Evolutionary conservation across 2,329 filamentous ascomycete species (phyloP).

Genomic region (Pseudogymnoascus pannorum): DNA sequence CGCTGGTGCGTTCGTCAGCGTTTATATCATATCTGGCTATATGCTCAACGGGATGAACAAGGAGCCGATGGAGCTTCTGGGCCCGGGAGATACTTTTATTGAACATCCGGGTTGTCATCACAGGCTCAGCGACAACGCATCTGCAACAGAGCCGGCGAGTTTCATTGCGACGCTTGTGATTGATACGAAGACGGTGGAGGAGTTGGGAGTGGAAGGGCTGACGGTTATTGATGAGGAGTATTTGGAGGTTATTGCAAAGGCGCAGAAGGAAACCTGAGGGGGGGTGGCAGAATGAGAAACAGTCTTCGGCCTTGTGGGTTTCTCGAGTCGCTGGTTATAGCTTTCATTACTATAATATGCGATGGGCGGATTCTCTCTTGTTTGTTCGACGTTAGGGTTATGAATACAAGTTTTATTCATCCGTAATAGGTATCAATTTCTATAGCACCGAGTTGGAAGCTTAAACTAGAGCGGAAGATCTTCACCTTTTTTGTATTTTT

Average conservation of each 20-base stretch:
- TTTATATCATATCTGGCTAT: conserved; percentile 33
- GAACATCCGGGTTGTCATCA: conserved; percentile 44
- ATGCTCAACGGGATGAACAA: conserved; percentile 44
- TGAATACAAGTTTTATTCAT: not conserved
- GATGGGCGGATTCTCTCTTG: not conserved
- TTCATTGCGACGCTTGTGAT: conserved; percentile 36
- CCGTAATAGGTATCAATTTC: not conserved
- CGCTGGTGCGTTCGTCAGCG: conserved; percentile 36
- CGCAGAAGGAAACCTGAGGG: not conserved
- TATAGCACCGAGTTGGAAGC: not conserved
- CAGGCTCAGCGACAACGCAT: conserved; percentile 38
- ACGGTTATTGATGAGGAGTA: conserved; percentile 33
- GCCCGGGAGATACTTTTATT: conserved; percentile 33
- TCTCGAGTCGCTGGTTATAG: not conserved
- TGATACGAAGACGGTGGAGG: conserved; percentile 34
- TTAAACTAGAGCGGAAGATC: too few relatives aligned
- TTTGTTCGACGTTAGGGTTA: not conserved
- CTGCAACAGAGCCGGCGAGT: conserved; percentile 31
- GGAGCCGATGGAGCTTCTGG: conserved; percentile 26
- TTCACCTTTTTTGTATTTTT: not conserved
- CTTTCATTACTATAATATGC: not conserved
- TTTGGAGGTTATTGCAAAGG: conserved; percentile 22
- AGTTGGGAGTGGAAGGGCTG: conserved; percentile 25
- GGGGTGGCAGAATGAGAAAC: not conserved
- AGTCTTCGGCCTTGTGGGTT: not conserved